Conservation (phyloP, 2,329 filamentous ascomycete species). For the Cladosporium sp. region DNA sequence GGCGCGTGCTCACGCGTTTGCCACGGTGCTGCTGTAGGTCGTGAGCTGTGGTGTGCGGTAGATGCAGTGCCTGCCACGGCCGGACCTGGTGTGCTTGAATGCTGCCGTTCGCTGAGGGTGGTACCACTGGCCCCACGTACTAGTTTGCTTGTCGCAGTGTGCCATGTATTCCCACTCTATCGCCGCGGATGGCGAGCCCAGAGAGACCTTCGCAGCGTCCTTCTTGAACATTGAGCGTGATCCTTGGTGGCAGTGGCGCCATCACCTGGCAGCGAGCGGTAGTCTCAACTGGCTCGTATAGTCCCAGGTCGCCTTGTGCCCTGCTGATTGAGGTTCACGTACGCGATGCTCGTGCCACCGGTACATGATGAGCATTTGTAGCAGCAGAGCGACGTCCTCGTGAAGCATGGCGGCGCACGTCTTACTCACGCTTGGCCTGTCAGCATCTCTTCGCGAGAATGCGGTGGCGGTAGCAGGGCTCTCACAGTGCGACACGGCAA, state of each 20-base stretch:
- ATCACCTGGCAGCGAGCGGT: not conserved
- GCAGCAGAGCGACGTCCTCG: not conserved
- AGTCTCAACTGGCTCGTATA: not conserved
- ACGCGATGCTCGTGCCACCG: not conserved
- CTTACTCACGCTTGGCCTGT: not conserved
- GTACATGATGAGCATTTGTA: not conserved
- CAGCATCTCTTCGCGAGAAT: not conserved
- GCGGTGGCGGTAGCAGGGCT: not conserved
- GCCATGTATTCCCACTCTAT: not conserved
- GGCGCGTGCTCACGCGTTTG: not conserved
- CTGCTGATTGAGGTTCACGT: not conserved
- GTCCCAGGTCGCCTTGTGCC: not conserved
- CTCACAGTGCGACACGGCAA: not conserved
- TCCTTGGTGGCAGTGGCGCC: not conserved
- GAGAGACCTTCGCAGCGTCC: too few relatives aligned
- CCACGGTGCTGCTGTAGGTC: too few relatives aligned
- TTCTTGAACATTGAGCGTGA: too few relatives aligned
- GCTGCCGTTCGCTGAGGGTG: not conserved
- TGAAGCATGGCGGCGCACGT: not conserved
- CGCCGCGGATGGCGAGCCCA: too few relatives aligned
- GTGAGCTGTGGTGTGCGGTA: not conserved
- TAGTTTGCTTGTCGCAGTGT: not conserved
- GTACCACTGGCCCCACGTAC: not conserved
- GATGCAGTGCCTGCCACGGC: not conserved
- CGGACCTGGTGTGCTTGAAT: not conserved